These are phyloP conservation scores for Boletus speciosus DNA, from an alignment of 768 basidiomycete genomes.

Conservation along the genomic window DNA sequence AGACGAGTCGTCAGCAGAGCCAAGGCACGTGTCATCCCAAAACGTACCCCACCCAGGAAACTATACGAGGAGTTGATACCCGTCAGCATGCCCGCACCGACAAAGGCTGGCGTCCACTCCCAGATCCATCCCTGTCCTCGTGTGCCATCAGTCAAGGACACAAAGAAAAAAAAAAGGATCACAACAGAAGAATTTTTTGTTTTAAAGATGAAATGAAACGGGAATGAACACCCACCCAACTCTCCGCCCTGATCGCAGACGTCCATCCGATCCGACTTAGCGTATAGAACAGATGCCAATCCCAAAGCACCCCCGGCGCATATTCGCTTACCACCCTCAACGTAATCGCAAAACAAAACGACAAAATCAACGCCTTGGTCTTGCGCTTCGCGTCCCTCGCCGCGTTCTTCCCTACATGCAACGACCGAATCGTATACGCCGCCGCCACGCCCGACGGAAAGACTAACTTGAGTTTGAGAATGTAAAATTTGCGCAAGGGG, in stretches of 20 bases:
- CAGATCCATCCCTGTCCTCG: constrained; percentile 27
- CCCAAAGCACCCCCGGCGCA: constrained; percentile 57
- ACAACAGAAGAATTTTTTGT: not conserved
- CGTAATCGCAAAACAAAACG: constrained; percentile 46
- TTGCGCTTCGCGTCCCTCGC: constrained; percentile 54
- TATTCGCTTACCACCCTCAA: constrained; percentile 56
- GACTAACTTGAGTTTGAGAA: constrained; percentile 57
- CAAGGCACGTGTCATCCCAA: not conserved
- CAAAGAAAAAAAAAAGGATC: no score
- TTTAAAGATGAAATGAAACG: not conserved
- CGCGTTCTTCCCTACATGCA: constrained; percentile 51
- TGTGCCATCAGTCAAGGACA: not conserved
- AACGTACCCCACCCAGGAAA: constrained; percentile 43
- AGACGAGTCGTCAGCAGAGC: not conserved
- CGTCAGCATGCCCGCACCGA: constrained; percentile 56
- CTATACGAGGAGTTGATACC: constrained; percentile 56
- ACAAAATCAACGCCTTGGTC: constrained; percentile 45
- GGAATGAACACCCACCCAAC: constrained; percentile 42
- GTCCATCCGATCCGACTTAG: constrained; percentile 57
- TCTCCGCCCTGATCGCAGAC: constrained; percentile 55
- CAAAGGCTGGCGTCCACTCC: constrained; percentile 50
- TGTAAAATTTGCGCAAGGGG: constrained; percentile 58
- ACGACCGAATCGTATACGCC: constrained; percentile 59
- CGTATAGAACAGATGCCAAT: constrained; percentile 66
- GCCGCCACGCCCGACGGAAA: constrained; percentile 68